These are phyloP conservation scores for Apiotrichum domesticum DNA, from an alignment of 1,284 basidiomycete species.

Conservation along the genomic window DNA sequence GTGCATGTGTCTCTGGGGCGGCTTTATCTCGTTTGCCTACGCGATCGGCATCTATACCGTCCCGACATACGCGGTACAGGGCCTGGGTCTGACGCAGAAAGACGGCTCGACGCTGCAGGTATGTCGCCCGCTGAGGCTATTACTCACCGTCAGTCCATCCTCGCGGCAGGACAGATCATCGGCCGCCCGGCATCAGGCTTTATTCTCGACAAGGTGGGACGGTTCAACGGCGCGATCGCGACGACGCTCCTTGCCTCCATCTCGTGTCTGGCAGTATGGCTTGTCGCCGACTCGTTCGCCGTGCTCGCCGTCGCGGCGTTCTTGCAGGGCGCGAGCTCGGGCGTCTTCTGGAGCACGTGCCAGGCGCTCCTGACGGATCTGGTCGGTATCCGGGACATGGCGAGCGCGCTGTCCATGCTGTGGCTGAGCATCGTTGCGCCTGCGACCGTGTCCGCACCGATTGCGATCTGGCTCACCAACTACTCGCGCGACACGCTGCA, in stretches of 20 bases:
- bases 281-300: slow-evolving; percentile 43
- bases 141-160: slow-evolving; percentile 35
- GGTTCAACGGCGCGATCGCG: slow-evolving; percentile 45
- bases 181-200: slow-evolving; percentile 46
- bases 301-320: slow-evolving; percentile 46
- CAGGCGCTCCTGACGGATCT: slow-evolving; percentile 18
- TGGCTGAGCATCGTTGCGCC: slow-evolving; percentile 44
- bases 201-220: slow-evolving; percentile 43
- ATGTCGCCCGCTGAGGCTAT: background rate
- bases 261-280: slow-evolving; percentile 47
- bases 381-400: slow-evolving; percentile 44
- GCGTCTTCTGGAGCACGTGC: slow-evolving; percentile 16
- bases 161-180: slow-evolving; percentile 48
- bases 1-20: slow-evolving; percentile 35
- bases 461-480: slow-evolving; percentile 44
- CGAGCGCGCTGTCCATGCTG: slow-evolving; percentile 45
- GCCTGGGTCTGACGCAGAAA: slow-evolving; percentile 45
- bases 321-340: slow-evolving; percentile 40
- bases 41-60: slow-evolving; percentile 48
- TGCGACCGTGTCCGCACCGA: slow-evolving; percentile 43
- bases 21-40: slow-evolving; percentile 40
- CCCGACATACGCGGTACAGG: slow-evolving; percentile 46
- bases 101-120: slow-evolving; percentile 43
- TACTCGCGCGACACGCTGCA: slow-evolving; percentile 34
- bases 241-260: slow-evolving; percentile 44